Percentiles rank a stretch among this genome's conserved stretches.
These are phyloP conservation scores for Hanseniaspora pseudoguilliermondii DNA, from an alignment of 805 yeast genomes.

Conservation along the genomic window DNA sequence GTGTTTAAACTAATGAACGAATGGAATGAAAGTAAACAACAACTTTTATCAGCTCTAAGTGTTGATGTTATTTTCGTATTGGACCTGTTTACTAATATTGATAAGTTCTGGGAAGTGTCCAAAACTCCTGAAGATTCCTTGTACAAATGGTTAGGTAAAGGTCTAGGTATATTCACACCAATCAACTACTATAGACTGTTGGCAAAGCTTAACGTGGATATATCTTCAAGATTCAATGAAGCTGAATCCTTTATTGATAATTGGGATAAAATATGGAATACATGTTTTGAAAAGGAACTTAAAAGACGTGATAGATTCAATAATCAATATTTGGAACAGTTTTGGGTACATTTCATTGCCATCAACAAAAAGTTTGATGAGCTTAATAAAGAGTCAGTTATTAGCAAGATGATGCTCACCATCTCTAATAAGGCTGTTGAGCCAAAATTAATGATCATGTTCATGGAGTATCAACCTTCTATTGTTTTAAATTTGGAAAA, in stretches of 20 bases:
- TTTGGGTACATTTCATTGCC: slow-evolving; percentile 25
- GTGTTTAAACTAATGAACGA: slow-evolving; percentile 20
- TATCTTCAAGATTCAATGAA: slow-evolving; percentile 13
- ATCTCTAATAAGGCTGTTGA: background rate
- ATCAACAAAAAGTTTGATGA: slow-evolving; percentile 20
- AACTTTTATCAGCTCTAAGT: slow-evolving; percentile 29
- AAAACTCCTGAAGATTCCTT: slow-evolving; percentile 38
- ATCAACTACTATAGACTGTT: slow-evolving; percentile 35
- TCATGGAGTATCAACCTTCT: background rate
- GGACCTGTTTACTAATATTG: slow-evolving; percentile 32
- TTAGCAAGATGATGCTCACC: background rate
- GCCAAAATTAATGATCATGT: background rate
- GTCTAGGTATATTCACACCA: slow-evolving; percentile 39
- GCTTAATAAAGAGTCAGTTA: background rate
- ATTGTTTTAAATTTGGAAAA: background rate
- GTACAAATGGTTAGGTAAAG: slow-evolving; percentile 36
- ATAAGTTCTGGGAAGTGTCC: slow-evolving; percentile 43
- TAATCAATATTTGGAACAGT: slow-evolving; percentile 25
- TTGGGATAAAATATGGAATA: slow-evolving; percentile 24
- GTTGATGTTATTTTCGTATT: slow-evolving; percentile 40
- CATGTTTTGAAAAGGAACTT: slow-evolving; percentile 21
- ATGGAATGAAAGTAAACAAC: slow-evolving; percentile 23
- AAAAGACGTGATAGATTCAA: slow-evolving; percentile 20
- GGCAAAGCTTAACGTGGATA: slow-evolving; percentile 15
- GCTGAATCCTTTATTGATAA: slow-evolving; percentile 13